Conservation (phyloP, 2,329 filamentous ascomycete genomes). For the Aspergillus bombycis region DNA sequence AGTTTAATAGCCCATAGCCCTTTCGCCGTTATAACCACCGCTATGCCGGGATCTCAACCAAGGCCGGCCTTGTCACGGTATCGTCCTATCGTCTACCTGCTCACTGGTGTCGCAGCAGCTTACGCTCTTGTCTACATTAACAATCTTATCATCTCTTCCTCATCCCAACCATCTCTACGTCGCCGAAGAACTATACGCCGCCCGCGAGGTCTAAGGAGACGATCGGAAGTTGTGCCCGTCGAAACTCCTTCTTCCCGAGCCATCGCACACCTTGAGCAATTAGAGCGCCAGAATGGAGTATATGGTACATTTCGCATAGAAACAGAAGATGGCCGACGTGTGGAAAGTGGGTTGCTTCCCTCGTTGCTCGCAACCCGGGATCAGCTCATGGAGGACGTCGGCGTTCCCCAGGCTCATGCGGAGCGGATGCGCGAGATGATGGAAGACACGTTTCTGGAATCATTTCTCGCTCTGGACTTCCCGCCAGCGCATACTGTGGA, state of each 20-base stretch:
- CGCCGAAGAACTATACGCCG: constrained; percentile 46
- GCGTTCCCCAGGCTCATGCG: constrained; percentile 41
- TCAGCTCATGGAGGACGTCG: constrained; percentile 46
- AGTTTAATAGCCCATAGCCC: constrained; percentile 15
- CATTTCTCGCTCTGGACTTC: constrained; percentile 46
- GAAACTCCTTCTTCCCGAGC: constrained; percentile 42
- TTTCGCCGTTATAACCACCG: constrained; percentile 15
- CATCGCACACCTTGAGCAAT: constrained; percentile 43
- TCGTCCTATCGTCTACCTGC: constrained; percentile 45
- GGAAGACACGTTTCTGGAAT: constrained; percentile 48
- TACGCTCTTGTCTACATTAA: constrained; percentile 47
- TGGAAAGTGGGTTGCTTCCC: constrained; percentile 47
- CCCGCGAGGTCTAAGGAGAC: constrained; percentile 30
- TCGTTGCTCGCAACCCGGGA: constrained; percentile 46
- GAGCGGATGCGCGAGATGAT: constrained; percentile 48
- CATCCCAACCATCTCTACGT: constrained; percentile 35
- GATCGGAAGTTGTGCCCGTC: constrained; percentile 23
- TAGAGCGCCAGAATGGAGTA: constrained; percentile 44
- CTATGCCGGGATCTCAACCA: constrained; percentile 37
- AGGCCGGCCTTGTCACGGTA: constrained; percentile 41
- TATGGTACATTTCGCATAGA: constrained; percentile 49
- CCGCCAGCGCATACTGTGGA: constrained; percentile 39
- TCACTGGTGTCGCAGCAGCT: constrained; percentile 45
- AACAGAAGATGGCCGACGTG: constrained; percentile 44
- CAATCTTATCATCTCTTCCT: constrained; percentile 31